Conservation (phyloP, 768 basidiomycete genomes). For the Xerocomellus dryophilus region DNA sequence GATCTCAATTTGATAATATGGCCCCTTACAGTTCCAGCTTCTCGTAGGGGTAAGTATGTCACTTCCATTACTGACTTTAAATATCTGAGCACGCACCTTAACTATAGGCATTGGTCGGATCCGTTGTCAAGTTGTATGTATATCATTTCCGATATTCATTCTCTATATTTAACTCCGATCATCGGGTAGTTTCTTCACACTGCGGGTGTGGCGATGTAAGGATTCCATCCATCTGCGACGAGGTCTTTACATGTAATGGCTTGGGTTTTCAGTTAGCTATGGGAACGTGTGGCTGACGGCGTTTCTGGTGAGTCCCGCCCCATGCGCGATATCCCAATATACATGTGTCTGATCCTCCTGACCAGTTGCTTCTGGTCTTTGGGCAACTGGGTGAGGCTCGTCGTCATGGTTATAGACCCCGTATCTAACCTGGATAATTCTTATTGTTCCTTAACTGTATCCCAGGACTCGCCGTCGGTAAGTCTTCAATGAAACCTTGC, state of each 20-base stretch:
- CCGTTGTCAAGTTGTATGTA: slow-evolving; percentile 54
- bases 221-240: slow-evolving; percentile 8
- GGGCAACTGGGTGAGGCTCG: slow-evolving; percentile 46
- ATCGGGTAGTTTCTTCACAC: slow-evolving; percentile 45
- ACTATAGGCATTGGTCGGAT: slow-evolving; percentile 49
- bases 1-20: background rate
- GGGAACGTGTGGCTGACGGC: slow-evolving; percentile 46
- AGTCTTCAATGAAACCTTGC: slow-evolving; percentile 6
- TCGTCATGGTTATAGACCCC: background rate
- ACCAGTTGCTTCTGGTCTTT: slow-evolving; percentile 45
- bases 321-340: background rate
- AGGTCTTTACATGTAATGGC: background rate
- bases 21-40: slow-evolving; percentile 40
- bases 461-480: slow-evolving; percentile 41
- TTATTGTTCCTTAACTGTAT: slow-evolving; percentile 2
- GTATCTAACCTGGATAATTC: background rate
- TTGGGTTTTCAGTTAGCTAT: slow-evolving; percentile 47
- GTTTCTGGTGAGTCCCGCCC: slow-evolving; percentile 39
- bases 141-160: background rate
- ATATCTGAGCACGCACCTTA: slow-evolving; percentile 3
- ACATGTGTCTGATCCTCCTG: background rate
- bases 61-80: background rate
- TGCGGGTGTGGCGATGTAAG: slow-evolving; percentile 64
- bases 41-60: slow-evolving; percentile 34
- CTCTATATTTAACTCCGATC: background rate